Evolutionary conservation across 176 grass and related monocot genomes (phyloP), one percentile per base, ranked within the genome.

Genomic region (Triticum timopheevii): DNA sequence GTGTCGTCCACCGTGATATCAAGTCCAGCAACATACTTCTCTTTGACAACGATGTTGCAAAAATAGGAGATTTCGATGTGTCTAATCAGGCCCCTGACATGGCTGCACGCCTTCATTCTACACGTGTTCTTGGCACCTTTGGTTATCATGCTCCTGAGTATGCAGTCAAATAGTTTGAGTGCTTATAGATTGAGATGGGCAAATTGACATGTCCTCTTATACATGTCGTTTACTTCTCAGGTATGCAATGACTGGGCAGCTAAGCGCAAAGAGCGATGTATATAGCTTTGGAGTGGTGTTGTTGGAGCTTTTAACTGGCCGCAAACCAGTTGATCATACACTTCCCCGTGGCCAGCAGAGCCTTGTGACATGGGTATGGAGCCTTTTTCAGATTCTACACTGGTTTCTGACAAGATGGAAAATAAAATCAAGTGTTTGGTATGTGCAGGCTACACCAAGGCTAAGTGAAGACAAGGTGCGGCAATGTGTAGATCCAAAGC

Each of bases 21-120:
- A 92, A 90, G 47, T 90, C 93, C 10, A 90, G 87, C 33, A 92
- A 94, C 68, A 94, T 94, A n/a, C 77, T 94, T 17, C 71, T 92
- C 50, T 94, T 94, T 65, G 80, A 84, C 11, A 77, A 87, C 4
- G 83, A 94, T 13, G 79, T 84, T 70, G 86, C 89, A 10, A 91
- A 94, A 33, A 82, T 94, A 16, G 89, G 45, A 5, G 86, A 91
- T 35, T 77, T 87, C 40, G 78, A 83, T 64, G 65, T 89, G 15
- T 87, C 86, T 6, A 12, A 16, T 33, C 24, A 65, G 25, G 13
- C 28, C 65, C 28, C 5, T 67, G 13, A 33, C 16, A 67, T 3
- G 65, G 31, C 28, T 54, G 50, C 50, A 54, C 50, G 50, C 50
- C 50, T 54, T 54, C 50, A 54, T 54, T 54, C 50, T 54, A 54